phyloP scores from a whole-genome alignment of 2,329 filamentous ascomycete species.

The Trichoderma sp. region DNA sequence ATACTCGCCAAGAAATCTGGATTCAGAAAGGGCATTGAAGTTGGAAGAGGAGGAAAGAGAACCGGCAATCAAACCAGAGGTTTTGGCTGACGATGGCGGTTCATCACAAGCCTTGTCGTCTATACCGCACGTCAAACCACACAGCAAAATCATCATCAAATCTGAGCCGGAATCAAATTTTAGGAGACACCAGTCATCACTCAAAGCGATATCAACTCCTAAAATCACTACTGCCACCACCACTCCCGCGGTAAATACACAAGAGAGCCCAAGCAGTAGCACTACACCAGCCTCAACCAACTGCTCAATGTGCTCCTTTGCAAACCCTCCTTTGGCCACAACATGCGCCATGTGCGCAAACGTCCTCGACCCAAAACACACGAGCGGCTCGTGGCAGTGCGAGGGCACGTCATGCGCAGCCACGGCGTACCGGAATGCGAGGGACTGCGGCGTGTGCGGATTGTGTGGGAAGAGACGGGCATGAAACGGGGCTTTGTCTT shows the following conservation, averaged over 20 bases:
- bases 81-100: not conserved
- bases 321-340: conserved; percentile 55
- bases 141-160: not conserved
- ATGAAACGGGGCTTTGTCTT: not conserved
- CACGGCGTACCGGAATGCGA: conserved; percentile 66
- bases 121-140: not conserved
- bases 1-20: not conserved
- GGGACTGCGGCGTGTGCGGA: conserved; percentile 69
- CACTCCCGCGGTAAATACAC: not conserved
- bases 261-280: not conserved
- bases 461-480: conserved; percentile 57
- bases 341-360: conserved; percentile 72
- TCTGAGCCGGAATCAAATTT: not conserved
- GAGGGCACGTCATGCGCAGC: conserved; percentile 54
- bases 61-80: conserved; percentile 1
- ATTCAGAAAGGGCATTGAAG: not conserved
- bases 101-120: not conserved
- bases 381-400: conserved; percentile 66
- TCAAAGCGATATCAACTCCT: not conserved
- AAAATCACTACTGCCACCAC: not conserved
- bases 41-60: not conserved
- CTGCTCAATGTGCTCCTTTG: conserved; percentile 69
- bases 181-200: not conserved
- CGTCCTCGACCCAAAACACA: conserved; percentile 59
- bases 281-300: not conserved